Percentiles rank a stretch among this genome's conserved stretches.
Conservation (phyloP, 176 grass and related monocot species). For the Bromus sterilis region DNA sequence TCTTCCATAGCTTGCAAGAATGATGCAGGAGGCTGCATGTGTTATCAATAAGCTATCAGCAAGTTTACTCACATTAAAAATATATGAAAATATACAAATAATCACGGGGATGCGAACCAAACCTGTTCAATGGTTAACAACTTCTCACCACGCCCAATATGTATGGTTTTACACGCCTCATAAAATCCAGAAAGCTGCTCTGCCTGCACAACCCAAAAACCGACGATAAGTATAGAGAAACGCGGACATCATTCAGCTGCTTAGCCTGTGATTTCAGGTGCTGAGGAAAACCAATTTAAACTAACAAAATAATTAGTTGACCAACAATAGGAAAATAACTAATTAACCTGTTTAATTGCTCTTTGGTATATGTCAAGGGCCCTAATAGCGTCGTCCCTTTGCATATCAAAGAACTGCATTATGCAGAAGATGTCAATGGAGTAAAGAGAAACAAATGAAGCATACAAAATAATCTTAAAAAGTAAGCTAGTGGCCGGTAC, state of each 20-base stretch:
- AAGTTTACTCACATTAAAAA: neutral
- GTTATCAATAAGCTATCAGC: conserved; percentile 11
- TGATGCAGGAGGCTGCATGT: conserved; percentile 72
- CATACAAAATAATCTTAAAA: neutral
- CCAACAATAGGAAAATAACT: neutral
- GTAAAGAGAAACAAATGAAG: neutral
- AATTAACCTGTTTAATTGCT: conserved; percentile 66
- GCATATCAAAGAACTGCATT: conserved; percentile 95
- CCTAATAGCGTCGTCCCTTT: conserved; percentile 70
- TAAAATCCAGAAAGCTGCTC: conserved; percentile 91
- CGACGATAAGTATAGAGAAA: neutral
- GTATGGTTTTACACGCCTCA: conserved; percentile 76
- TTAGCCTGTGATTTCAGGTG: neutral
- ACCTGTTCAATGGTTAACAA: conserved; percentile 85
- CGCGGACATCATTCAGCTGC: neutral
- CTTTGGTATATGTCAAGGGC: conserved; percentile 86
- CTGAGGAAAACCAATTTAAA: neutral
- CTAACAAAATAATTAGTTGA: neutral
- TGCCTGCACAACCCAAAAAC: conserved; percentile 40
- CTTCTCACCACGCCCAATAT: conserved; percentile 72
- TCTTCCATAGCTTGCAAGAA: conserved; percentile 90
- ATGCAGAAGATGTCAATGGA: conserved; percentile 15
- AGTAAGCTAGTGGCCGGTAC: conserved; percentile 18
- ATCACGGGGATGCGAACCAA: neutral
- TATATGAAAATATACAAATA: neutral